Conservation (phyloP, 164 flowering plant species). For the Vitis riparia region DNA sequence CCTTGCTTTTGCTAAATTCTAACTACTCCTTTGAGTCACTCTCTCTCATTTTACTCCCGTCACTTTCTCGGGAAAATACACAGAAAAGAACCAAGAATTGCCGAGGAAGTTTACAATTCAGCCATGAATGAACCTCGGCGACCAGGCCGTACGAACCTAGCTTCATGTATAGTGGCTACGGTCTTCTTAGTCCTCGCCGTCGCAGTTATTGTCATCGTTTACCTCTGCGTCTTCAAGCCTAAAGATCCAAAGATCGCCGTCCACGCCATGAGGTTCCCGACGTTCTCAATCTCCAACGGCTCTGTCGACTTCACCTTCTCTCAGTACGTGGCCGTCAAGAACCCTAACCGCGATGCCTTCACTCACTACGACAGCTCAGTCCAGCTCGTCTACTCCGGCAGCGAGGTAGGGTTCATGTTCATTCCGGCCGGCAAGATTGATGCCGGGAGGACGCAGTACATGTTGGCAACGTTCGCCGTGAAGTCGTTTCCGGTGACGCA, state of each 20-base stretch:
- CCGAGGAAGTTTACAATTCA: not conserved
- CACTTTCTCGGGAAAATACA: too few species aligned
- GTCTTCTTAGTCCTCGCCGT: conserved; percentile 23
- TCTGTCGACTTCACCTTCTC: conserved; percentile 36
- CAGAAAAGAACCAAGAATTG: too few species aligned
- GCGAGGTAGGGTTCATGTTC: conserved; percentile 27
- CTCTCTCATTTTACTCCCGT: too few species aligned
- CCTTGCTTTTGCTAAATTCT: too few species aligned
- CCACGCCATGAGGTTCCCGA: conserved; percentile 28
- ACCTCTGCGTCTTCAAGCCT: conserved; percentile 37
- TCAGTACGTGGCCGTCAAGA: conserved; percentile 31
- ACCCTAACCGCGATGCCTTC: conserved; percentile 38
- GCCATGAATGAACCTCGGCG: not conserved
- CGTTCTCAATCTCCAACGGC: conserved; percentile 28
- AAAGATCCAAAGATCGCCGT: conserved; percentile 27
- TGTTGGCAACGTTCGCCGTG: conserved; percentile 33
- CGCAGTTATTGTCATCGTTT: conserved; percentile 12
- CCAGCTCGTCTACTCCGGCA: conserved; percentile 24
- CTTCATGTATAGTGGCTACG: conserved; percentile 35
- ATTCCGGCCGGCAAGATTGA: conserved; percentile 38
- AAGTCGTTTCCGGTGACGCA: conserved; percentile 20
- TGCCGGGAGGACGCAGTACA: conserved; percentile 27
- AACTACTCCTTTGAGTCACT: too few species aligned
- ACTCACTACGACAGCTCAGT: conserved; percentile 45
- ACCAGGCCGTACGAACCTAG: conserved; percentile 14